Evolutionary conservation across 495 filamentous ascomycete genomes (phyloP), one percentile per base, ranked within the genome.

Genomic region (Thermothielavioides terrestris): DNA sequence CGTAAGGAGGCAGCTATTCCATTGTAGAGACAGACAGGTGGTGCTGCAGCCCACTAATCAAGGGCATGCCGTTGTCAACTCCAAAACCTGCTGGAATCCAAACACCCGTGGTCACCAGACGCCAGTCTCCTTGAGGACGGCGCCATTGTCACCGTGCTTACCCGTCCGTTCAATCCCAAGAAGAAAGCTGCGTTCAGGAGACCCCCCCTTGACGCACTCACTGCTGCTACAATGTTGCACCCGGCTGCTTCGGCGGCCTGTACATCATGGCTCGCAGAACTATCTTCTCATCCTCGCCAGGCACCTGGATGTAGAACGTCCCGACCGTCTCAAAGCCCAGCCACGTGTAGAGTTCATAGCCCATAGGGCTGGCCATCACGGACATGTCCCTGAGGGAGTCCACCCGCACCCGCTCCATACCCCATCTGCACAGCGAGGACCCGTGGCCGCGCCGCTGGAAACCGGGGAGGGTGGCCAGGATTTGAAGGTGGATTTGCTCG

Each of bases 311-410:
- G 21, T 34, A n/a, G 40, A 67, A 65, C 0, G 48, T 41, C 1
- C 34, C 64, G 22, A 57, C 42, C 3, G 6, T 32, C 3, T 46
- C 39, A 17, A 66, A 68, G 0, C 59, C 55, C 14, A 70, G 51
- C 38, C 52, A 50, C 20, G 39, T 54, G 45, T 69, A 70, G 3
- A 70, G 56, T 20, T 35, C 46, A 30, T 55, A 52, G 27, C 68
- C 68, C 68, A 70, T 69, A 15, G 68, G 66, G 35, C 66, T 68
- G 27, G 64, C 66, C 52, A 64, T 57, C 32, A 67, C 66, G 0
- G 66, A 62, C 30, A 66, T 54, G 26, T 57, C 46, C 11, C 55
- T 48, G 25, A 67, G 36, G 4, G 31, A 23, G 30, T 56, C 52
- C 22, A 34, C 41, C 8, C 49, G 47, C 17, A 60, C 55, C 10